Base-by-base conservation (phyloP, 2,329 filamentous ascomycete genomes). In the Fusarium annulatum region DNA sequence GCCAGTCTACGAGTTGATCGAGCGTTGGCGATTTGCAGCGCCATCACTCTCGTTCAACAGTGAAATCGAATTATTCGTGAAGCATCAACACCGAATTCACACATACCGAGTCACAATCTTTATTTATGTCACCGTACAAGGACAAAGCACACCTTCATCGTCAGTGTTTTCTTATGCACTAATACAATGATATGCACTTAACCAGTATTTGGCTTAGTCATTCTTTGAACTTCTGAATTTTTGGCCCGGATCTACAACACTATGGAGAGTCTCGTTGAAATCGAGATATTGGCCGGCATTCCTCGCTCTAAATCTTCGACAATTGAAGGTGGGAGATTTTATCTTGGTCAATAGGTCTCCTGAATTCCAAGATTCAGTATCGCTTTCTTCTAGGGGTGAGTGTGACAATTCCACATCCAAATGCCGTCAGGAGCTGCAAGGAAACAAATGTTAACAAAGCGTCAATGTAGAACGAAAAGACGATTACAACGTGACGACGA, bases 191-290 rank as follows among this genome's bases (percentile, higher is more conserved):
- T 71, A 73, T 72, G 59, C 65, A 26, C 23, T 55, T 72, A 69
- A 10, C 53, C 48, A 11, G 10, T n/a, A 16, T 14, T 5, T 0
- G 11, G 75, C 67, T 76, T 77, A 77, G 75, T 77, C 75, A 77
- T 70, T 18, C 18, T 58, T 14, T 23, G 33, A 42, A 58, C 65
- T 70, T 64, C 51, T 69, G 69, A 78, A 68, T 55, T 77, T 78
- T 78, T 78, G 76, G 76, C 43, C 23, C 9, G n/a, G 28, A 48
- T 62, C 55, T 43, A 65, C 56, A 55, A 69, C 66, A 23, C 34
- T 43, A 65, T 58, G 45, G 68, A 63, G 52, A 65, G 56, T 42
- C 64, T 58, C 52, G 61, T 59, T 41, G 52, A 52, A 53, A 67
- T 56, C 39, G 60, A 57, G 60, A 76, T 61, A 72, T 60, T 62